phyloP scores from a whole-genome alignment of 352 stramenopile species.

The Pythium myriotylum region DNA sequence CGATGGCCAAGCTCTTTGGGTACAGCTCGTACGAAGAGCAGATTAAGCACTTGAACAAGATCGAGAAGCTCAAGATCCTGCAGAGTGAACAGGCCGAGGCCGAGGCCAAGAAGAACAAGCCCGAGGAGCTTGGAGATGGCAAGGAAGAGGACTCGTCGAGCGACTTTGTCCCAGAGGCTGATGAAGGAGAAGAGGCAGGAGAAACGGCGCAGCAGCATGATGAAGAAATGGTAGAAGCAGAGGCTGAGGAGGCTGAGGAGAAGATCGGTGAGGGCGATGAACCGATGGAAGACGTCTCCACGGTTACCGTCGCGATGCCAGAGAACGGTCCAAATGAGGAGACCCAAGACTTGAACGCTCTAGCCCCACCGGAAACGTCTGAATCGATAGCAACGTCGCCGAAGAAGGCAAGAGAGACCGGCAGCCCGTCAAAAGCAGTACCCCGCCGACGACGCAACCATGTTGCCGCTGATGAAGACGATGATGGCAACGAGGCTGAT shows the following conservation, averaged over 20 bases:
- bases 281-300: constrained; percentile 1
- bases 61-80: constrained; percentile 66
- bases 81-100: constrained; percentile 32
- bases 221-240: constrained; percentile 2
- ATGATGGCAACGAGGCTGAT: constrained; percentile 64
- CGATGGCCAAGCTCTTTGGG: constrained; percentile 78
- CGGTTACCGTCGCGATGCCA: not conserved
- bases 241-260: constrained; percentile 3
- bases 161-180: constrained; percentile 18
- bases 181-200: constrained; percentile 10
- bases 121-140: constrained; percentile 12
- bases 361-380: constrained; percentile 3
- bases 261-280: not conserved
- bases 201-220: not conserved
- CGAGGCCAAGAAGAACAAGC: constrained; percentile 10
- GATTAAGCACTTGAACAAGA: constrained; percentile 60
- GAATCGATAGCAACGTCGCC: not conserved
- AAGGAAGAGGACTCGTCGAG: constrained; percentile 31
- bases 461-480: constrained; percentile 38
- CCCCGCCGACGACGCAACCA: constrained; percentile 38
- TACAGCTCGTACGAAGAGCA: constrained; percentile 77
- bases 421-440: not conserved
- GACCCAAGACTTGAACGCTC: constrained; percentile 22
- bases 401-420: no score
- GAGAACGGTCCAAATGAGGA: constrained; percentile 20